These are phyloP conservation scores for Ceratobasidium papillatum DNA, from an alignment of 1,284 basidiomycete genomes.

Conservation along the genomic window DNA sequence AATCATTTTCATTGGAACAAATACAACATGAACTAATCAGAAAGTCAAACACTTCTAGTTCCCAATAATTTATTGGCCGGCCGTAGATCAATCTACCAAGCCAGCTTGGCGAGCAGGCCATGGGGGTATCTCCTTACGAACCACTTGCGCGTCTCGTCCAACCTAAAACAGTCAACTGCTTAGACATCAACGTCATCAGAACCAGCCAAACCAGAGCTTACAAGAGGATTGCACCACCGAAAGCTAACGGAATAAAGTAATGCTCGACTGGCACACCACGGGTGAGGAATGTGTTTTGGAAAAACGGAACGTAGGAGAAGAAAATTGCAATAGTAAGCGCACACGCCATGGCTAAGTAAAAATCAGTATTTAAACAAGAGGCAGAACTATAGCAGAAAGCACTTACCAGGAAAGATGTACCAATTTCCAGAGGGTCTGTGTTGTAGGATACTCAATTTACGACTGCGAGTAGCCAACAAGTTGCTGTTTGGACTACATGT, in stretches of 20 bases:
- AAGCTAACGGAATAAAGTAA: constrained; percentile 60
- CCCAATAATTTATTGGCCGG: not conserved
- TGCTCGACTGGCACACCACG: constrained; percentile 61
- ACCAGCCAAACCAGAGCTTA: constrained; percentile 43
- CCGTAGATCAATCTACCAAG: constrained; percentile 51
- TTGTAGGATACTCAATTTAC: constrained; percentile 60
- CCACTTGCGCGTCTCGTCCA: constrained; percentile 57
- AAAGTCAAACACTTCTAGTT: too few relatives aligned
- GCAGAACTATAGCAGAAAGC: not conserved
- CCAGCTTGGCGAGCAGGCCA: constrained; percentile 53
- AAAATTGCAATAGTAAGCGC: constrained; percentile 61
- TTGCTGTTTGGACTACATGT: constrained; percentile 51
- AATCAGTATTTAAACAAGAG: not conserved
- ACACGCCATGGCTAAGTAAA: constrained; percentile 52
- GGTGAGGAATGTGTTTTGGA: constrained; percentile 66
- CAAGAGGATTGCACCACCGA: constrained; percentile 52
- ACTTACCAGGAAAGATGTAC: constrained; percentile 56
- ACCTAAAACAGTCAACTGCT: constrained; percentile 46
- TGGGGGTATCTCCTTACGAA: constrained; percentile 52
- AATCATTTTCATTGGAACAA: too few relatives aligned
- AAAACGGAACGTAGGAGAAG: constrained; percentile 64
- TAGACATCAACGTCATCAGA: constrained; percentile 53
- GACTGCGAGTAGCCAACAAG: constrained; percentile 60
- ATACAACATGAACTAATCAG: too few relatives aligned
- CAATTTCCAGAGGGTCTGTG: constrained; percentile 57